phyloP scores from a whole-genome alignment of 2,329 filamentous ascomycete genomes.

The Trichoderma brevicompactum region DNA sequence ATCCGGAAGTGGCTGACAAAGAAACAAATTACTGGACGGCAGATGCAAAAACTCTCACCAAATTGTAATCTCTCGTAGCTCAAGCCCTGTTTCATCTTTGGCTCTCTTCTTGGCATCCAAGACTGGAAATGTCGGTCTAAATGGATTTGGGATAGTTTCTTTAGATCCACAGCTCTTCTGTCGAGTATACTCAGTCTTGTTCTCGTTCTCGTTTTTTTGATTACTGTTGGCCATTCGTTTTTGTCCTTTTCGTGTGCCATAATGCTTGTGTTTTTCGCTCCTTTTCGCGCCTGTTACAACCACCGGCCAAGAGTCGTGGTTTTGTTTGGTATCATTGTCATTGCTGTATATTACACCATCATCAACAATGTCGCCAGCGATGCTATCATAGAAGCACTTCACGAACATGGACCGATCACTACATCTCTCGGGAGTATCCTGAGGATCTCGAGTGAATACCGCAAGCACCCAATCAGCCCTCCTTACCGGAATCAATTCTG shows the following conservation, averaged over 20 bases:
- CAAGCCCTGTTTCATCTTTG: neutral
- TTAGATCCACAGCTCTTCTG: neutral
- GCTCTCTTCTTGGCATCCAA: neutral
- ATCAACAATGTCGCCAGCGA: neutral
- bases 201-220: neutral
- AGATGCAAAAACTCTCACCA: neutral
- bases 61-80: neutral
- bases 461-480: slow-evolving; percentile 38
- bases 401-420: neutral
- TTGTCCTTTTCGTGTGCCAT: neutral
- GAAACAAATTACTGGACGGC: neutral
- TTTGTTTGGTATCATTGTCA: neutral
- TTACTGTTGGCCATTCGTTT: neutral
- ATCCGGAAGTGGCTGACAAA: neutral
- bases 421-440: slow-evolving; percentile 17
- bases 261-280: neutral
- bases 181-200: neutral
- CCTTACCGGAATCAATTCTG: slow-evolving; percentile 42
- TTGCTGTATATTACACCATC: neutral
- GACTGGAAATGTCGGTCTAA: neutral
- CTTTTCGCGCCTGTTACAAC: neutral
- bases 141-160: neutral
- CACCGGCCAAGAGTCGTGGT: neutral
- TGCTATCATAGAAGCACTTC: neutral
- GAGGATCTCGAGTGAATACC: slow-evolving; percentile 33